These are phyloP conservation scores for Stagonosporopsis chrysanthemi DNA, from an alignment of 2,329 filamentous ascomycete species.

Conservation along the genomic window DNA sequence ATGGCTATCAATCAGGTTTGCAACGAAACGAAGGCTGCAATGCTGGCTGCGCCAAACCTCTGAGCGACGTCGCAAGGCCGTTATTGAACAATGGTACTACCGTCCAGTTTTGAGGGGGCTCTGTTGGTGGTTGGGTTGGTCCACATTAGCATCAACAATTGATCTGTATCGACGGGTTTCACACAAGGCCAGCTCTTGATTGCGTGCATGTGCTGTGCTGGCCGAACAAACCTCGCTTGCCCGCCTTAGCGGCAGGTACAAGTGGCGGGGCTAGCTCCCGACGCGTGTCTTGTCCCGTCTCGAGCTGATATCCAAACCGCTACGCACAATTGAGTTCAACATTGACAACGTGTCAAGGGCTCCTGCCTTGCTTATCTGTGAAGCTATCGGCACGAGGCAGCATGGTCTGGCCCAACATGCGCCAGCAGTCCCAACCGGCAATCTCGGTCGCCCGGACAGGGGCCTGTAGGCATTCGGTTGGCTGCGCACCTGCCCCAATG, in stretches of 20 bases:
- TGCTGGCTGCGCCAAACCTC: conserved; percentile 28
- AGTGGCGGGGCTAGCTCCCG: conserved; percentile 25
- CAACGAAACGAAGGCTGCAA: conserved; percentile 37
- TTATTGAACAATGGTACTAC: conserved; percentile 16
- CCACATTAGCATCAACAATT: background rate
- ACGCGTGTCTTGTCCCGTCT: conserved; percentile 13
- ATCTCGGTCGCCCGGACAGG: conserved; percentile 18
- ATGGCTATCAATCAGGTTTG: conserved; percentile 39
- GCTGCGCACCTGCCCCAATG: conserved; percentile 18
- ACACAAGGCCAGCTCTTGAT: conserved; percentile 1
- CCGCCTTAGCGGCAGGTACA: conserved; percentile 21
- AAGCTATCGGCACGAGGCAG: conserved; percentile 6
- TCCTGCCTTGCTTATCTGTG: conserved; percentile 3
- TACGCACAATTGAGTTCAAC: conserved; percentile 7
- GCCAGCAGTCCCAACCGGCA: conserved; percentile 14
- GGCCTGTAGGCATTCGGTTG: conserved; percentile 11
- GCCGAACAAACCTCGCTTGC: conserved; percentile 7
- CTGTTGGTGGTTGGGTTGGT: conserved; percentile 21
- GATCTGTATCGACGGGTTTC: conserved; percentile 9
- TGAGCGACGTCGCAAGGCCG: conserved; percentile 9
- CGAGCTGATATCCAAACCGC: background rate
- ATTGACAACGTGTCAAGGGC: conserved; percentile 10
- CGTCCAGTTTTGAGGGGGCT: conserved; percentile 19
- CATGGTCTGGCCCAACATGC: conserved; percentile 3
- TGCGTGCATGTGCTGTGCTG: conserved; percentile 19